Percentiles rank a stretch among this genome's conserved stretches.
These are phyloP conservation scores for Akebia trifoliata DNA, from an alignment of 164 flowering plant genomes.

Conservation along the genomic window DNA sequence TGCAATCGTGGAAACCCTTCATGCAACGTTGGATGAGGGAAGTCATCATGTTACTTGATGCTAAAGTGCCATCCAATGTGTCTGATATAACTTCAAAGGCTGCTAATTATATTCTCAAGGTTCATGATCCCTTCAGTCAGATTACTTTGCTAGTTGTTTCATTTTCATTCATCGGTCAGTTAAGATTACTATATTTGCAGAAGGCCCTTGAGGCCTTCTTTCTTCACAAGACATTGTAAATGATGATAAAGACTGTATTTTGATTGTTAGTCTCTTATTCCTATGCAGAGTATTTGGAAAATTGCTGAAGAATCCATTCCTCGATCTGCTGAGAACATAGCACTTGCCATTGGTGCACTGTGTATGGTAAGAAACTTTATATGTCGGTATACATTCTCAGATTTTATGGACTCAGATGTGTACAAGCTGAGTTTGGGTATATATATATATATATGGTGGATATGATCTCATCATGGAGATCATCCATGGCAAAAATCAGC, in stretches of 20 bases:
- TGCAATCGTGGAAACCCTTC: conserved; percentile 93
- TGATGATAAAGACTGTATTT: neutral
- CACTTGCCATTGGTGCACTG: conserved; percentile 77
- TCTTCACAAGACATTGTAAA: neutral
- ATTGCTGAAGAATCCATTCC: conserved; percentile 79
- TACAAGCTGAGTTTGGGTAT: neutral
- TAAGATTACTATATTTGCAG: neutral
- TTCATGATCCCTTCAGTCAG: conserved; percentile 14
- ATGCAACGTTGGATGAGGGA: conserved; percentile 75
- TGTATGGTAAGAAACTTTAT: conserved; percentile 53
- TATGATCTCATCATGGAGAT: too few species aligned
- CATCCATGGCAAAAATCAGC: too few species aligned
- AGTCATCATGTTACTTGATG: conserved; percentile 30
- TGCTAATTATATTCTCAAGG: conserved; percentile 80
- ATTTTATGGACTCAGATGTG: neutral
- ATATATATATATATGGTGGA: too few species aligned
- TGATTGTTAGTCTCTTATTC: conserved; percentile 9
- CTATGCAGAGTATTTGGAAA: conserved; percentile 45
- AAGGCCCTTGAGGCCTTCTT: neutral
- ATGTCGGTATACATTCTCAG: neutral
- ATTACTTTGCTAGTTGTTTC: neutral
- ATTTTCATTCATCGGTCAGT: neutral
- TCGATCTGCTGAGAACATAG: conserved; percentile 79
- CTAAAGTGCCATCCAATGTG: conserved; percentile 24
- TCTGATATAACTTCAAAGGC: conserved; percentile 58